A percentile compares a stretch with the other conserved stretches of the same genome.
Conservation (phyloP, 2,329 filamentous ascomycete species). For the Alternaria panax region DNA sequence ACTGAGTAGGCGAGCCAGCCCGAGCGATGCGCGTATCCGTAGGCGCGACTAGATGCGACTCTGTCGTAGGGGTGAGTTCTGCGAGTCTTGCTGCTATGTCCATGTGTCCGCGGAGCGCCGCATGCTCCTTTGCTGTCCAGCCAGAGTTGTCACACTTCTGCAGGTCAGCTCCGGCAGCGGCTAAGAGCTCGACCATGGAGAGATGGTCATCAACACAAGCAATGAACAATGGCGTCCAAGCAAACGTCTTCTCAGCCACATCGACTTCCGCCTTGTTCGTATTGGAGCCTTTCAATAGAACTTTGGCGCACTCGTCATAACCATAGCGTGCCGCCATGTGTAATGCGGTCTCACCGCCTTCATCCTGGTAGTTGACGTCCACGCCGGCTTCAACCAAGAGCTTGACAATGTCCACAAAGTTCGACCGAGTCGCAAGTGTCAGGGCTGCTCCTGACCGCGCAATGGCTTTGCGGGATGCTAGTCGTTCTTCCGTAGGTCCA, state of each 20-base stretch:
- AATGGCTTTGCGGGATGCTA: conserved; percentile 71
- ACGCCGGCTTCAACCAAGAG: conserved; percentile 89
- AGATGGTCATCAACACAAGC: conserved; percentile 88
- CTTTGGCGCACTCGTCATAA: conserved; percentile 78
- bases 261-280: conserved; percentile 79
- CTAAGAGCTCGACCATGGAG: conserved; percentile 75
- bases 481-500: conserved; percentile 67
- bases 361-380: conserved; percentile 92
- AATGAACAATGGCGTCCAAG: conserved; percentile 95
- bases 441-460: conserved; percentile 88
- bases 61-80: conserved; percentile 57
- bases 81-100: conserved; percentile 76
- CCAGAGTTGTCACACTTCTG: conserved; percentile 82
- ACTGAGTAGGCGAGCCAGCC: conserved; percentile 59
- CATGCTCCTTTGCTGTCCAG: conserved; percentile 94
- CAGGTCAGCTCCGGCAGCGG: conserved; percentile 78
- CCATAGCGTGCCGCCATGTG: conserved; percentile 92
- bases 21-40: conserved; percentile 39
- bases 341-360: conserved; percentile 86
- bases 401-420: conserved; percentile 83
- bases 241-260: conserved; percentile 80
- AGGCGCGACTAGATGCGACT: conserved; percentile 33
- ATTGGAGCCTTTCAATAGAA: conserved; percentile 73
- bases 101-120: conserved; percentile 86
- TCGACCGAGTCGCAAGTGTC: conserved; percentile 85